These are phyloP conservation scores for Colletotrichum sp. DNA, from an alignment of 2,329 filamentous ascomycete genomes.

Conservation along the genomic window DNA sequence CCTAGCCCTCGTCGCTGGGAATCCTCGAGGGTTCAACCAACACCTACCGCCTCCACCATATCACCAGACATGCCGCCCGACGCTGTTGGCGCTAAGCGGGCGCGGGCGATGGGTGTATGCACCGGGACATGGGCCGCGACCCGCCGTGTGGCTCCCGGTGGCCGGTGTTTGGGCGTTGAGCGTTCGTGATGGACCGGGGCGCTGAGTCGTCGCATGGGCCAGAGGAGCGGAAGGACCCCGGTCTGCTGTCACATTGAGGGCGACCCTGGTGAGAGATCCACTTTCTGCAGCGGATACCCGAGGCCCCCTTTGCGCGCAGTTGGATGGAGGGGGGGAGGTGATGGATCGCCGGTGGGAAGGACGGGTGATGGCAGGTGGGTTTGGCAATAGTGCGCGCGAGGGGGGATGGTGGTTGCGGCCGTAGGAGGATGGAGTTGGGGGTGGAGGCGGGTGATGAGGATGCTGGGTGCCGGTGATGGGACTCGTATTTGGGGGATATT, in stretches of 20 bases:
- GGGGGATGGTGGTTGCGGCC: not conserved
- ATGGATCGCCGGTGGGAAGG: not conserved
- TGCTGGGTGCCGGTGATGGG: not conserved
- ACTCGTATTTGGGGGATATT: not conserved
- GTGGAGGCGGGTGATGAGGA: not conserved
- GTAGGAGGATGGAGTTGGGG: not conserved
- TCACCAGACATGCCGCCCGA: not conserved
- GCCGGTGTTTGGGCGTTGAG: not conserved
- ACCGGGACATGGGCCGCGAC: not conserved
- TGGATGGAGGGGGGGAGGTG: not conserved
- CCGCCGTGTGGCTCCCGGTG: not conserved
- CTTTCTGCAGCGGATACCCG: not conserved
- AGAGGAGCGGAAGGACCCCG: not conserved
- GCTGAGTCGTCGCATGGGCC: not conserved
- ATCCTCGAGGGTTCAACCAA: not conserved
- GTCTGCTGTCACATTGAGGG: not conserved
- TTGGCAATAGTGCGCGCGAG: not conserved
- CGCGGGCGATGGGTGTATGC: not conserved
- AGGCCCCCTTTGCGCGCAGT: not conserved
- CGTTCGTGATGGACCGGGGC: not conserved
- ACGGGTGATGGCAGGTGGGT: not conserved
- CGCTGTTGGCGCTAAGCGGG: not conserved
- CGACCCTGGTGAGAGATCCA: not conserved
- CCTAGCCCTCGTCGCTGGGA: not conserved
- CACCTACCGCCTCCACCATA: not conserved